Conservation (phyloP, 2,329 filamentous ascomycete species). For the Stachybotrys elegans region DNA sequence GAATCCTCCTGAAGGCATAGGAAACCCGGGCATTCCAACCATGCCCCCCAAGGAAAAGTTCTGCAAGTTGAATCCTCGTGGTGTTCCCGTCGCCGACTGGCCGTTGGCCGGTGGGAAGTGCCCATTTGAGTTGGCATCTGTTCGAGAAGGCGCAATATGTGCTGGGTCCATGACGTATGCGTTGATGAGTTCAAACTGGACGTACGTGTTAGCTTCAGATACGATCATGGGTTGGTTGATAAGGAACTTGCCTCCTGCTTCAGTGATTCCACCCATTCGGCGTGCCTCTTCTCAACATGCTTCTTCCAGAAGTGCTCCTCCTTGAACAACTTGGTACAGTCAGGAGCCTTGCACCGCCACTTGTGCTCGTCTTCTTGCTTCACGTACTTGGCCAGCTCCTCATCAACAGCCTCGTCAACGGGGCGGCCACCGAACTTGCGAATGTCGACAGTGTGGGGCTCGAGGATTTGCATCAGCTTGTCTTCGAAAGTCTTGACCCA, state of each 20-base stretch:
- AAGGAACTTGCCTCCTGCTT: constrained; percentile 69
- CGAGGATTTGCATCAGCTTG: constrained; percentile 87
- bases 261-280: constrained; percentile 77
- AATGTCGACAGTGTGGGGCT: constrained; percentile 82
- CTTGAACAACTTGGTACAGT: constrained; percentile 96
- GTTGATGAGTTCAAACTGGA: constrained; percentile 82
- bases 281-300: constrained; percentile 92
- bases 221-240: not conserved
- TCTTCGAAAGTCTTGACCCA: constrained; percentile 99
- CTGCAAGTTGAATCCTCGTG: constrained; percentile 83
- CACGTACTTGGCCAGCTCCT: constrained; percentile 80
- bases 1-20: constrained; percentile 42
- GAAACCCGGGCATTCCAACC: constrained; percentile 57
- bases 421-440: constrained; percentile 87
- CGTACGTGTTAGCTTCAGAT: constrained; percentile 4
- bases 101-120: constrained; percentile 82
- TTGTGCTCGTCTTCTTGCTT: constrained; percentile 98
- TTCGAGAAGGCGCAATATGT: constrained; percentile 88
- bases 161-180: constrained; percentile 90
- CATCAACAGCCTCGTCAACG: constrained; percentile 77
- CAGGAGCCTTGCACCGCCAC: constrained; percentile 92
- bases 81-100: constrained; percentile 75
- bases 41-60: constrained; percentile 60
- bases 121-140: constrained; percentile 91
- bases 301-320: constrained; percentile 97